phyloP scores from a whole-genome alignment of 139 green algal species.

The Astrephomene gubernaculifera region DNA sequence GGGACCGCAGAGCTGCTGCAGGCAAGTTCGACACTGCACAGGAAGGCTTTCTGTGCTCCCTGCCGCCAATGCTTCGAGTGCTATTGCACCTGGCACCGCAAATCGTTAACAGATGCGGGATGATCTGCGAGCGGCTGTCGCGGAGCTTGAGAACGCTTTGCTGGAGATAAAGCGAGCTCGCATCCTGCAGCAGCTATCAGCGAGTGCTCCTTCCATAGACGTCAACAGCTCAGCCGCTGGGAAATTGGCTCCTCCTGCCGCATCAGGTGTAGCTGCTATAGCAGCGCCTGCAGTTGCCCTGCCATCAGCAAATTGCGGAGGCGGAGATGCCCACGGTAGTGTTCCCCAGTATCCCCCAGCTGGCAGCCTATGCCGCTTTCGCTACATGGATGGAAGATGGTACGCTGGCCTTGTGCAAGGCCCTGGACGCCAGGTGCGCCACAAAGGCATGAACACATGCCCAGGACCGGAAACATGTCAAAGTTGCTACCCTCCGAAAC shows the following conservation, averaged over 20 bases:
- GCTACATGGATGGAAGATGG: conserved; percentile 49
- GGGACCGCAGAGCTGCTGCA: conserved; percentile 20
- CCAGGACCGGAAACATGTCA: too few species aligned
- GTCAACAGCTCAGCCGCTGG: neutral
- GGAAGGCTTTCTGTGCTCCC: too few species aligned
- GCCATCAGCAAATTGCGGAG: too few species aligned
- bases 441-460: too few species aligned
- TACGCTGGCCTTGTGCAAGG: conserved; percentile 28
- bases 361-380: conserved; percentile 32
- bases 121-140: conserved; percentile 8
- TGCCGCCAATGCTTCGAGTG: neutral
- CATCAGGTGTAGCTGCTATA: neutral
- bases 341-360: neutral
- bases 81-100: too few species aligned
- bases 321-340: too few species aligned
- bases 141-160: conserved; percentile 27
- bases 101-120: neutral
- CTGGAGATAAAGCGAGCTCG: conserved; percentile 24
- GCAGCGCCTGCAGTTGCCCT: too few species aligned
- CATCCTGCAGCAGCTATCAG: conserved; percentile 15
- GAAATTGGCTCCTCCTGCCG: too few species aligned
- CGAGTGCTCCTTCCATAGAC: neutral
- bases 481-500: too few species aligned
- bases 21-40: neutral
- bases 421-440: conserved; percentile 3